These are phyloP conservation scores for Rosa chinensis DNA, from an alignment of 306 rosid species.

Conservation along the genomic window DNA sequence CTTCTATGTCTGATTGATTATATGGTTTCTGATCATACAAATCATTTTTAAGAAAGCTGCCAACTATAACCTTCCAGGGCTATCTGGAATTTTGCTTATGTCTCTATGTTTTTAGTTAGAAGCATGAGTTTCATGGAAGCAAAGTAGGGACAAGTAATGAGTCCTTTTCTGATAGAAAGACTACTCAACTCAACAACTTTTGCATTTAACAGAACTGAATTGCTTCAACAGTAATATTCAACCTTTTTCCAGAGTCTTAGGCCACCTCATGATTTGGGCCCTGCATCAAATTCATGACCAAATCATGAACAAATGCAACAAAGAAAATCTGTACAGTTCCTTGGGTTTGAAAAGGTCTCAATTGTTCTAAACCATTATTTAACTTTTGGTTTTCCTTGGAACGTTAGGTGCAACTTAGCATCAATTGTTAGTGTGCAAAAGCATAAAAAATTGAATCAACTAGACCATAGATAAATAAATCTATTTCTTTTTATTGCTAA, in stretches of 20 bases:
- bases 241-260: conserved; percentile 8
- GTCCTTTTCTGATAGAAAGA: conserved; percentile 33
- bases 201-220: conserved; percentile 8
- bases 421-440: background rate
- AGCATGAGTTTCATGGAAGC: conserved; percentile 52
- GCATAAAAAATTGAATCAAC: too few relatives aligned
- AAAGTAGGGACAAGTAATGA: conserved; percentile 36
- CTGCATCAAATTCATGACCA: background rate
- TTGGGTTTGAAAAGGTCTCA: background rate
- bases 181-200: conserved; percentile 34
- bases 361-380: background rate
- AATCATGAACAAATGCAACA: background rate
- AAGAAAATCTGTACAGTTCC: background rate
- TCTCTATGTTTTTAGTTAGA: conserved; percentile 26
- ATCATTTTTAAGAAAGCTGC: conserved; percentile 9
- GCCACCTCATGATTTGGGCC: conserved; percentile 1
- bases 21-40: background rate
- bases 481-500: too few relatives aligned
- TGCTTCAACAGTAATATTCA: conserved; percentile 37
- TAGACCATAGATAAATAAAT: too few relatives aligned
- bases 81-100: conserved; percentile 15
- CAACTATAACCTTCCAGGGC: conserved; percentile 22
- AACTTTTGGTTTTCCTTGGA: background rate
- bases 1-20: background rate
- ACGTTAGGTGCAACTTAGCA: conserved; percentile 5